Evolutionary conservation across 2,329 filamentous ascomycete genomes (phyloP), one percentile per base, ranked within the genome.

Genomic region (Penicillium glabrum): DNA sequence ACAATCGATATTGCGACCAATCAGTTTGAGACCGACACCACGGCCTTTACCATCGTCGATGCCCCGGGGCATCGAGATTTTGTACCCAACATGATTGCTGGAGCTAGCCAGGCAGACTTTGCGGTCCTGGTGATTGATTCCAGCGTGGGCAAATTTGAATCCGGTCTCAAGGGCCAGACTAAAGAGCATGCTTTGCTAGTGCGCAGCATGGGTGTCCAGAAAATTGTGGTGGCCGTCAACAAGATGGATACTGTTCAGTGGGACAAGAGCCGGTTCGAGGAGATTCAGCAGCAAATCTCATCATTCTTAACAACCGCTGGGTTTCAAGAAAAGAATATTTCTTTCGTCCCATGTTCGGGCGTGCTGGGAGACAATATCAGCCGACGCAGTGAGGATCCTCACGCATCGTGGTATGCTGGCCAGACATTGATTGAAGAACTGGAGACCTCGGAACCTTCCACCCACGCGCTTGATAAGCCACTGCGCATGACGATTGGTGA

Each of bases 71-170:
- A 99, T 74, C 85, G 88, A 59, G 95, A 99, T 72, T 99, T 98
- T 70, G 92, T 99, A 21, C 95, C 95, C 0, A 99, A 97, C 73
- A 99, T 99, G 95, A 97, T 99, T 72, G 93, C 93, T 2, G 95
- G 95, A 14, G 92, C 93, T 3, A 95, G 90, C 57, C 93, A 97
- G 75, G 96, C 95, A 10, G 95, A 99, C 72, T 95, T 98, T 74
- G 95, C 93, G 0, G 89, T 99, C 0, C 80, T 99, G 3, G 95
- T 99, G 21, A 91, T 99, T 58, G 95, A 99, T 72, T 89, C 93
- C 5, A 89, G 89, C 56, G 91, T 86, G 0, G 95, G 93, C 33
- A 93, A 93, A 33, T 97, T 98, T 63, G 95, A 99, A 72, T 92
- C 91, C 3, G 96, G 95, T 0, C 79, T 98, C 31, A 93, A 90